Evolutionary conservation across 371 early-diverging fungal species (phyloP), one percentile per base, ranked within the genome.

Genomic region (Mucor sp.): DNA sequence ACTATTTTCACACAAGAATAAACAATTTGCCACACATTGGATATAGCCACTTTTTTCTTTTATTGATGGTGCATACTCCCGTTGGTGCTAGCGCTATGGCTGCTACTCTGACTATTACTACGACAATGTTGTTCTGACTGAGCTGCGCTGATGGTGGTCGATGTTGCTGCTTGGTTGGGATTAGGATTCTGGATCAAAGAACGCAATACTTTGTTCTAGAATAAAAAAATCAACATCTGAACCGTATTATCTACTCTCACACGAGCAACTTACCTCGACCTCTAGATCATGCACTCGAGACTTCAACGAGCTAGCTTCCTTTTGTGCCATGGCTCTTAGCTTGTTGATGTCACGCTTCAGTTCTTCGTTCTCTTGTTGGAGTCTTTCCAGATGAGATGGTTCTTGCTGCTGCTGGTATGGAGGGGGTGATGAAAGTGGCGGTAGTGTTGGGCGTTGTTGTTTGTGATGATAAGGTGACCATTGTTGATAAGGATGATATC

Each of bases 181-280:
- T 39, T 21, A 6, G 63, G 63, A 47, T 64, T 65, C 35, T 72
- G 68, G 30, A 77, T 74, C 15, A 77, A 57, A 5, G 77, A 77
- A 21, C 77, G 28, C 47, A 77, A 33, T 17, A 74, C 72, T 65
- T 77, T 74, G 39, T 77, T 77, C 77, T 77, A 71, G 23, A 50
- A 50, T 25, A 50, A 48, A 21, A 19, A 11, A 12, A 50, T 50
- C 23, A 50, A 25, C 21, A 25, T 25, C 37, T 37, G 14, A 14
- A 50, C 11, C 7, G 12, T 19, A 12, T 12, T 8, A 12, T 6
- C 0, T 6, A 25, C 0, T 8, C 21, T 11, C 5, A 23, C 21
- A 23, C 21, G 12, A 25, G 25, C 21, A 50, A 50, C 12, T 68
- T 74, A 77, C 77, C 66, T 77, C 74, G 17, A 77, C 69, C 68